Percentiles rank a stretch among this genome's conserved stretches.
These are phyloP conservation scores for Vitis hybrid DNA, from an alignment of 177 flowering plant species.

Conservation along the genomic window DNA sequence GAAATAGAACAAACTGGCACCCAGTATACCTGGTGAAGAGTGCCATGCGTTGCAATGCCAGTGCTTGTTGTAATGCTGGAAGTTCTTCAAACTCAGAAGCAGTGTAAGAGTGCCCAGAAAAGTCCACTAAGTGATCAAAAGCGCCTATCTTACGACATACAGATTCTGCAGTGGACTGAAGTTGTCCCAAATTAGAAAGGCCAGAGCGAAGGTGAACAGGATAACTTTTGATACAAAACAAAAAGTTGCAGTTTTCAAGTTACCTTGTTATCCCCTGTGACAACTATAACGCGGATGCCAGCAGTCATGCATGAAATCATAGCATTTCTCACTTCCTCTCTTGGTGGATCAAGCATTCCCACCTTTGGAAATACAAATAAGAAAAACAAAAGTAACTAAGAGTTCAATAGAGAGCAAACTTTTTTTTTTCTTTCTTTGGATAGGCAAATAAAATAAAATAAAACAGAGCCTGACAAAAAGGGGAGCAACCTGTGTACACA, in stretches of 20 bases:
- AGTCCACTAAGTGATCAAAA: constrained; percentile 80
- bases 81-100: constrained; percentile 98
- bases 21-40: constrained; percentile 75
- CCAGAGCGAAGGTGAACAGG: constrained; percentile 4
- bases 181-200: constrained; percentile 19
- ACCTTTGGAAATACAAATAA: constrained; percentile 43
- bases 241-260: background rate
- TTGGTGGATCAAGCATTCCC: constrained; percentile 99
- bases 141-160: constrained; percentile 87
- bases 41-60: constrained; percentile 89
- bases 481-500: too few relatives aligned
- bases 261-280: constrained; percentile 99
- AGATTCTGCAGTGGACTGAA: constrained; percentile 94
- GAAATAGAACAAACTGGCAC: background rate
- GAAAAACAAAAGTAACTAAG: background rate
- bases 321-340: constrained; percentile 91
- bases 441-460: background rate
- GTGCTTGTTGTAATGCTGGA: constrained; percentile 73
- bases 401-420: too few relatives aligned
- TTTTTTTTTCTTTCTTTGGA: too few relatives aligned
- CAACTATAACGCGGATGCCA: constrained; percentile 97
- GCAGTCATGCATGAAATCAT: constrained; percentile 95
- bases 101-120: constrained; percentile 79
- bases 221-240: background rate
- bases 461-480: background rate